phyloP scores from a whole-genome alignment of 2,329 filamentous ascomycete genomes.

The Penicillium sp. region DNA sequence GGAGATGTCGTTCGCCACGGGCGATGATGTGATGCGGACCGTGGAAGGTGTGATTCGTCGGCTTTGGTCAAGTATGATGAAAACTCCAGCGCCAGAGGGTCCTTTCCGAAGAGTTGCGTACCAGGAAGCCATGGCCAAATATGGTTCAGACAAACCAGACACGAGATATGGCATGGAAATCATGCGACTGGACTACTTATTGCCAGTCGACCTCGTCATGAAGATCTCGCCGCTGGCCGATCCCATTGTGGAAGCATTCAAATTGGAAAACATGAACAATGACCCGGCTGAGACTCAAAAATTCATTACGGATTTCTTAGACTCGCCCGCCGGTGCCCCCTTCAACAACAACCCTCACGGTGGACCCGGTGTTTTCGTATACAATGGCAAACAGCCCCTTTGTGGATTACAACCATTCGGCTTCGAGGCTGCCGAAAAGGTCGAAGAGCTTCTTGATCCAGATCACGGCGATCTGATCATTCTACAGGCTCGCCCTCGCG shows the following conservation, averaged over 20 bases:
- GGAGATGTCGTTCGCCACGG: conserved; percentile 81
- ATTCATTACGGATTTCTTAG: conserved; percentile 66
- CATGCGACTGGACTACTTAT: conserved; percentile 56
- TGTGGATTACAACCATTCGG: conserved; percentile 72
- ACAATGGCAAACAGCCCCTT: conserved; percentile 67
- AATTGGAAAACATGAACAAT: conserved; percentile 48
- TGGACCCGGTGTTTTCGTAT: conserved; percentile 72
- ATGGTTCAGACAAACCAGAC: conserved; percentile 91
- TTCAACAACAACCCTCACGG: conserved; percentile 67
- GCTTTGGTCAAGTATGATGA: conserved; percentile 50
- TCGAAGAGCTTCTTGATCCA: conserved; percentile 49
- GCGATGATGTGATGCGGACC: conserved; percentile 60
- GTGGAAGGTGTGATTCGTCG: conserved; percentile 48
- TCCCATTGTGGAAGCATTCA: conserved; percentile 70
- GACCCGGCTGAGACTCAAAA: conserved; percentile 50
- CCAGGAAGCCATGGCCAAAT: conserved; percentile 67
- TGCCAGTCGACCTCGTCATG: conserved; percentile 58
- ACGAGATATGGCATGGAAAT: conserved; percentile 68
- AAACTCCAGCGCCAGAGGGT: conserved; percentile 36
- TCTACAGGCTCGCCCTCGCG: conserved; percentile 68
- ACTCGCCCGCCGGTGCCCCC: conserved; percentile 51
- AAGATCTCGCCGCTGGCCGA: conserved; percentile 67
- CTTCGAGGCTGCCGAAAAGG: conserved; percentile 59
- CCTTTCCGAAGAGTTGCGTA: conserved; percentile 63
- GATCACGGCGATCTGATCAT: conserved; percentile 73